A percentile compares a stretch with the other conserved stretches of the same genome.
These are phyloP conservation scores for Rhodofomes roseus DNA, from an alignment of 1,284 basidiomycete genomes.

Conservation along the genomic window DNA sequence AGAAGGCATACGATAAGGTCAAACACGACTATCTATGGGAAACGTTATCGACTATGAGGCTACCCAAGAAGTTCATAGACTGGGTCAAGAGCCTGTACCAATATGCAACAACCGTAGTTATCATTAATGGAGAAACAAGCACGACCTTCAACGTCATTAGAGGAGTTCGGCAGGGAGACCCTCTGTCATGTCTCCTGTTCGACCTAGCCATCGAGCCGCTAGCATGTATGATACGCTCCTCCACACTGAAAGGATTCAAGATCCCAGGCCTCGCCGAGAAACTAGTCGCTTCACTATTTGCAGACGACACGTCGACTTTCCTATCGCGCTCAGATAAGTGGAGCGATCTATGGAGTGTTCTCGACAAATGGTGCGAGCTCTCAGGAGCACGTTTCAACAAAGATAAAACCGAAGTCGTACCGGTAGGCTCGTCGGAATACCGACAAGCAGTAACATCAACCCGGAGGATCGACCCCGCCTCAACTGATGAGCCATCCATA, in stretches of 20 bases:
- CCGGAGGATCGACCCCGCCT: not conserved
- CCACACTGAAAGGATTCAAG: too few species aligned
- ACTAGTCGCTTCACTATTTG: too few species aligned
- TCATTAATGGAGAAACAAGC: not conserved
- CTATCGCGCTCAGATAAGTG: not conserved
- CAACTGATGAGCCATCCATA: not conserved
- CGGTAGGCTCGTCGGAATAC: not conserved
- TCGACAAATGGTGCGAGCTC: not conserved
- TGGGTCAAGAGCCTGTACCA: slow-evolving; percentile 21
- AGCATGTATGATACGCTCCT: too few species aligned
- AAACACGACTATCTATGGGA: slow-evolving; percentile 28
- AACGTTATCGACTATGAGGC: slow-evolving; percentile 12
- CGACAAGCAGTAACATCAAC: not conserved
- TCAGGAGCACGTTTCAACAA: slow-evolving; percentile 6
- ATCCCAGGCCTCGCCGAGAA: too few species aligned
- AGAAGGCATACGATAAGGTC: slow-evolving; percentile 24
- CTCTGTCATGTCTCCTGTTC: too few species aligned
- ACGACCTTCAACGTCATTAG: too few species aligned
- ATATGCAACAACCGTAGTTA: slow-evolving; percentile 12
- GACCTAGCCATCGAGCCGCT: too few species aligned
- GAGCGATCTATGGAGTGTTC: not conserved
- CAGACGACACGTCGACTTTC: slow-evolving; percentile 6
- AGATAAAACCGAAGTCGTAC: slow-evolving; percentile 4
- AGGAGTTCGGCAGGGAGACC: too few species aligned
- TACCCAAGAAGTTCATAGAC: slow-evolving; percentile 19